A percentile compares a stretch with the other conserved stretches of the same genome.
Evolutionary conservation across 805 yeast species (phyloP).

Genomic region (Ogataea angusta): DNA sequence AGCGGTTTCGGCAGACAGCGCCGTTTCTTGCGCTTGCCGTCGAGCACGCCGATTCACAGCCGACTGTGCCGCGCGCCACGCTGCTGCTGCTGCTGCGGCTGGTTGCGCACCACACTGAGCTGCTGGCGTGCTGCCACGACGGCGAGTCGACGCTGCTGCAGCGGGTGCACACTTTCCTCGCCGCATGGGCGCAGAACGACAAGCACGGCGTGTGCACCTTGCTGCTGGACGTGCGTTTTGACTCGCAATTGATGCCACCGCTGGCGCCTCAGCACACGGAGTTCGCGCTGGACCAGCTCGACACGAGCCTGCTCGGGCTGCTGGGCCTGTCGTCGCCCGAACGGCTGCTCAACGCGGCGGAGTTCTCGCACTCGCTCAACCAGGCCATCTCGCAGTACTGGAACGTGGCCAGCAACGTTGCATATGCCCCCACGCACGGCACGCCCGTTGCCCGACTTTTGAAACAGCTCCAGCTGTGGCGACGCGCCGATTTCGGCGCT

Average conservation of each 20-base stretch:
- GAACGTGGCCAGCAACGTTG: constrained; percentile 24
- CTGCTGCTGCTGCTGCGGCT: constrained; percentile 21
- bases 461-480: constrained; percentile 38
- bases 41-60: constrained; percentile 10
- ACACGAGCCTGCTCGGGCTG: constrained; percentile 18
- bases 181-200: constrained; percentile 20
- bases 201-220: constrained; percentile 10
- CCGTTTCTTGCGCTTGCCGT: constrained; percentile 18
- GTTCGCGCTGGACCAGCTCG: constrained; percentile 2
- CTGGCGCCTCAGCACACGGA: not conserved
- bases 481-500: constrained; percentile 29
- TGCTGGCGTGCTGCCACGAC: constrained; percentile 18
- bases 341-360: constrained; percentile 31
- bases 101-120: constrained; percentile 19
- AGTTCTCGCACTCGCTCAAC: constrained; percentile 27
- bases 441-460: constrained; percentile 16
- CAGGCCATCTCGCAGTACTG: constrained; percentile 27
- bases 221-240: constrained; percentile 8
- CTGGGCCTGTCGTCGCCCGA: constrained; percentile 30
- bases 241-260: constrained; percentile 7
- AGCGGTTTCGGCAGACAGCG: constrained; percentile 16
- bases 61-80: constrained; percentile 11
- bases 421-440: constrained; percentile 5
- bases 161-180: constrained; percentile 12
- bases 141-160: constrained; percentile 17